A percentile compares a stretch with the other conserved stretches of the same genome.
phyloP scores from a whole-genome alignment of 1,284 basidiomycete species.

The Fomitopsis betulina region DNA sequence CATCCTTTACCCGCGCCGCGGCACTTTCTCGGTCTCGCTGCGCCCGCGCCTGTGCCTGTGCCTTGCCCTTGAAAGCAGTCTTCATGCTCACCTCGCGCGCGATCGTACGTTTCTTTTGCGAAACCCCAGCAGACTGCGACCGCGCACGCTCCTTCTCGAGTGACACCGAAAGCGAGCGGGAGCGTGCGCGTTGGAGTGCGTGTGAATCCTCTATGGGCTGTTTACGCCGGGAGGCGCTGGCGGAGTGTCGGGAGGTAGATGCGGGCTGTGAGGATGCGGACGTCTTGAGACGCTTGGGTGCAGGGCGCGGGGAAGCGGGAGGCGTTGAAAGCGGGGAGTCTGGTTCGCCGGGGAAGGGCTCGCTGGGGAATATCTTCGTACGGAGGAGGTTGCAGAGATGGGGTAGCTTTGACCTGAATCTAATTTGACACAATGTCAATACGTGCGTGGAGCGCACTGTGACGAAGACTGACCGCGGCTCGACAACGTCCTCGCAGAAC shows the following conservation, averaged over 20 bases:
- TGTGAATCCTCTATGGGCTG: not conserved
- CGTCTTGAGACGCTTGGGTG: constrained; percentile 17
- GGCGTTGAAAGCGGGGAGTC: constrained; percentile 26
- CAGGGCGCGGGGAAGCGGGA: constrained; percentile 16
- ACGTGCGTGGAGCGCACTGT: not conserved
- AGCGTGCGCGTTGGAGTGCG: constrained; percentile 36
- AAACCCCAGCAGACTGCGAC: constrained; percentile 34
- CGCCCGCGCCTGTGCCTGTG: constrained; percentile 28
- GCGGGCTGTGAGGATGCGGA: constrained; percentile 4
- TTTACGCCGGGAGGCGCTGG: constrained; percentile 4
- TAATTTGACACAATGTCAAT: constrained; percentile 21
- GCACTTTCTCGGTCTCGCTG: constrained; percentile 10
- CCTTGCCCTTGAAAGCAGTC: constrained; percentile 48
- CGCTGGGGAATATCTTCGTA: constrained; percentile 61
- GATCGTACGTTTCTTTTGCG: constrained; percentile 39
- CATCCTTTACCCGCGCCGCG: constrained; percentile 1
- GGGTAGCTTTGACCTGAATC: constrained; percentile 54
- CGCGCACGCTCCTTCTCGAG: constrained; percentile 49
- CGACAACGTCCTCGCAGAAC: constrained; percentile 63
- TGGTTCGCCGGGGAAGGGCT: constrained; percentile 49
- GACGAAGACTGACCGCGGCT: constrained; percentile 45
- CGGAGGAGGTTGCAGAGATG: constrained; percentile 54
- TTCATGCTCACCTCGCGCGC: constrained; percentile 72
- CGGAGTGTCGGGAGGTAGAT: constrained; percentile 11
- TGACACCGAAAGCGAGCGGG: constrained; percentile 62